Evolutionary conservation across 202 grass and related monocot genomes (phyloP), one percentile per base, ranked within the genome.

Genomic region (Musa balbisiana): DNA sequence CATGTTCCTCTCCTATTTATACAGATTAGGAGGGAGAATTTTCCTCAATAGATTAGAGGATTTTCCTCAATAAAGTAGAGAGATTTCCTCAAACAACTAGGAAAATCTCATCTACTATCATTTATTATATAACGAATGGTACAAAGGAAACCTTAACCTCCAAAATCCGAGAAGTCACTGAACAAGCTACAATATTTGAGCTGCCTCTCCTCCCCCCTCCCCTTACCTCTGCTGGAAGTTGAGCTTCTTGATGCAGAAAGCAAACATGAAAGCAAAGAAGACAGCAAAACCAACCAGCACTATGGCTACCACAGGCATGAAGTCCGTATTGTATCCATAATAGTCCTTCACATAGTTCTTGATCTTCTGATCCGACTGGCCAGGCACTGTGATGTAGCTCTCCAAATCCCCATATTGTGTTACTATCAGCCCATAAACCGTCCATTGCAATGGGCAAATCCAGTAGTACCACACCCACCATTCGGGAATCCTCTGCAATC

Each of bases 401-500:
- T 99, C 75, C 67, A 99, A 17, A 75, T 99, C 95, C 51, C 91
- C 92, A 1, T 99, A 99, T 15, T 99, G 95, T 60, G 91, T 99
- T 79, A 90, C 89, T 77, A 99, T 99, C 67, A 99, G 91, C 6
- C 95, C 95, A 67, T 99, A 99, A 25, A 99, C 95, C 24, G 95
- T 99, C 95, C 95, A 99, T 78, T 91, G 88, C 80, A 99, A 74
- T 70, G 95, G 95, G 67, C 95, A 99, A 73, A 90, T 90, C 95
- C 95, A 99, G 78, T 95, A 99, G 83, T 99, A 99, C 95, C 95
- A 99, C 68, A 99, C 80, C 95, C 95, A 99, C 95, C 95, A 99
- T 27, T 49, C 72, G 17, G 95, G 95, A 76, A 99, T 99, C 84
- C 49, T 99, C 95, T 99, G 95, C 74, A 86, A 84, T 29, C 16